phyloP scores from a whole-genome alignment of 257 asterid species.

The Prunella vulgaris region DNA sequence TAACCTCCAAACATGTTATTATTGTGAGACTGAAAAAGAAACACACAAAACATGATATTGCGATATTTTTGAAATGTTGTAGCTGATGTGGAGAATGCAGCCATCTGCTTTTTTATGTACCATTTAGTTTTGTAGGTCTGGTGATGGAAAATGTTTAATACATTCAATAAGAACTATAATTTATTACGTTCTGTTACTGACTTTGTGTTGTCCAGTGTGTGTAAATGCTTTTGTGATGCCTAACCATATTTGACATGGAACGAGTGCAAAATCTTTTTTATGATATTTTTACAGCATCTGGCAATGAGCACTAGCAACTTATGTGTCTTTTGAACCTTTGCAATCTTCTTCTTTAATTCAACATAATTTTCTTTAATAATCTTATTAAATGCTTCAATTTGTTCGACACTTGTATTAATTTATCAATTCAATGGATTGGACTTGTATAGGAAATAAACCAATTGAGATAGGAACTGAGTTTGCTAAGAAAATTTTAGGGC shows the following conservation, averaged over 20 bases:
- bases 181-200: too few relatives aligned
- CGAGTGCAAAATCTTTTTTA: background rate
- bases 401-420: background rate
- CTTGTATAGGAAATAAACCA: background rate
- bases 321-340: background rate
- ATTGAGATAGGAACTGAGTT: background rate
- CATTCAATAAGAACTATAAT: too few relatives aligned
- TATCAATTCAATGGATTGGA: background rate
- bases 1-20: too few relatives aligned
- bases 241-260: background rate
- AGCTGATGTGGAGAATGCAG: too few relatives aligned
- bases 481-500: background rate
- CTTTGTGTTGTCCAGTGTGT: background rate
- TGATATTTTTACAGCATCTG: background rate
- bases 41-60: too few relatives aligned
- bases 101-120: too few relatives aligned
- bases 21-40: too few relatives aligned
- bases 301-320: background rate
- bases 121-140: too few relatives aligned
- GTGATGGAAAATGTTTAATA: too few relatives aligned
- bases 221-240: background rate
- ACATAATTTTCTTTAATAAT: too few relatives aligned
- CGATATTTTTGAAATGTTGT: too few relatives aligned
- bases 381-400: background rate
- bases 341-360: background rate